Conservation (phyloP, 768 basidiomycete genomes). For the Macrolepiota albuminosa region DNA sequence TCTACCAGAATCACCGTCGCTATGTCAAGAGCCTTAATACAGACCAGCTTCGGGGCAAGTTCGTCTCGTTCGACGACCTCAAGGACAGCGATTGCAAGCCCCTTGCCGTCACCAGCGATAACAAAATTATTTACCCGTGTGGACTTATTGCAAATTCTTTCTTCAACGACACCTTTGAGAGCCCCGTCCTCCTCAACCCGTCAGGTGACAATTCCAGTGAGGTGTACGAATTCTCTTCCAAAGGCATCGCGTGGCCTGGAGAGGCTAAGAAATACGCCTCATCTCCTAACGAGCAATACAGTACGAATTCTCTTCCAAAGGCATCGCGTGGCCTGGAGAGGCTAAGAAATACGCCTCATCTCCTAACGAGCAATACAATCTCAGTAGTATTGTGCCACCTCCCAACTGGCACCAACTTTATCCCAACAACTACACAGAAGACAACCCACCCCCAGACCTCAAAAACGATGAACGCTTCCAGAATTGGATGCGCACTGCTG, state of each 20-base stretch:
- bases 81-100: conserved; percentile 85
- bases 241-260: conserved; percentile 93
- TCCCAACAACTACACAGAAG: conserved; percentile 66
- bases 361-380: conserved; percentile 41
- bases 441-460: conserved; percentile 69
- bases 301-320: conserved; percentile 70
- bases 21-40: conserved; percentile 91
- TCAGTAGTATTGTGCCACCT: conserved; percentile 78
- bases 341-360: conserved; percentile 77
- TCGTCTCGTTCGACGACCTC: conserved; percentile 43
- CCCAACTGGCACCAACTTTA: conserved; percentile 83
- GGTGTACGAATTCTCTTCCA: conserved; percentile 69
- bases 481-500: conserved; percentile 99
- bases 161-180: conserved; percentile 87
- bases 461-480: conserved; percentile 87
- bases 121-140: conserved; percentile 81
- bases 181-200: conserved; percentile 55
- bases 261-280: conserved; percentile 86
- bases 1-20: conserved; percentile 97
- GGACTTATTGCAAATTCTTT: conserved; percentile 96
- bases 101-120: conserved; percentile 47
- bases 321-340: conserved; percentile 97
- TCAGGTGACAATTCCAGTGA: conserved; percentile 37
- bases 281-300: conserved; percentile 41
- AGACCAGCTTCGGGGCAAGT: conserved; percentile 78